Evolutionary conservation across 257 asterid species (phyloP).

Genomic region (Handroanthus guayacan): DNA sequence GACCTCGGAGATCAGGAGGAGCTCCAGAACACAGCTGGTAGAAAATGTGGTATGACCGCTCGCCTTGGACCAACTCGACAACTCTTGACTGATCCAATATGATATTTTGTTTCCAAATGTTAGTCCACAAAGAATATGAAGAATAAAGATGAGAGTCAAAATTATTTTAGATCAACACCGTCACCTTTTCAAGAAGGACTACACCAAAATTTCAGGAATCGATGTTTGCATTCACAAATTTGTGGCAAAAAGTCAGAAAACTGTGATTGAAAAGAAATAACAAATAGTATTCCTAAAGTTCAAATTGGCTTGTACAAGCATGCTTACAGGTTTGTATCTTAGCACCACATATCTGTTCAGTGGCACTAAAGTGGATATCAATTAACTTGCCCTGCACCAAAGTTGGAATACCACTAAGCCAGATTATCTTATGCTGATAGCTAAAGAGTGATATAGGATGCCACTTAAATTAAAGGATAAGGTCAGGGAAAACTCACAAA

Average conservation of each 20-base stretch:
- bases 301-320: constrained; percentile 34
- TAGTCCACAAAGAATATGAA: constrained; percentile 40
- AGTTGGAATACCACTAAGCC: constrained; percentile 33
- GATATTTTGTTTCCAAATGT: constrained; percentile 35
- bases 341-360: constrained; percentile 83
- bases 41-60: constrained; percentile 89
- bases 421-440: constrained; percentile 26
- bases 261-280: constrained; percentile 30
- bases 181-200: constrained; percentile 97
- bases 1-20: constrained; percentile 81
- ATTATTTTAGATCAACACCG: constrained; percentile 35
- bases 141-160: constrained; percentile 32
- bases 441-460: constrained; percentile 8
- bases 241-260: constrained; percentile 48
- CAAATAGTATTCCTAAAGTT: constrained; percentile 19
- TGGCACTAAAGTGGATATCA: constrained; percentile 73
- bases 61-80: constrained; percentile 78
- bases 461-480: constrained; percentile 23
- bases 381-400: constrained; percentile 81
- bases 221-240: constrained; percentile 48
- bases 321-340: constrained; percentile 86
- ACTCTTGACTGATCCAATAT: constrained; percentile 84
- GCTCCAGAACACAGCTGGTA: constrained; percentile 98
- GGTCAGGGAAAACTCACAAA: constrained; percentile 68
- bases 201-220: constrained; percentile 41